Percentiles rank a stretch among this genome's conserved stretches.
Evolutionary conservation across 148 eudicot species (phyloP).

Genomic region (Arbutus unedo): DNA sequence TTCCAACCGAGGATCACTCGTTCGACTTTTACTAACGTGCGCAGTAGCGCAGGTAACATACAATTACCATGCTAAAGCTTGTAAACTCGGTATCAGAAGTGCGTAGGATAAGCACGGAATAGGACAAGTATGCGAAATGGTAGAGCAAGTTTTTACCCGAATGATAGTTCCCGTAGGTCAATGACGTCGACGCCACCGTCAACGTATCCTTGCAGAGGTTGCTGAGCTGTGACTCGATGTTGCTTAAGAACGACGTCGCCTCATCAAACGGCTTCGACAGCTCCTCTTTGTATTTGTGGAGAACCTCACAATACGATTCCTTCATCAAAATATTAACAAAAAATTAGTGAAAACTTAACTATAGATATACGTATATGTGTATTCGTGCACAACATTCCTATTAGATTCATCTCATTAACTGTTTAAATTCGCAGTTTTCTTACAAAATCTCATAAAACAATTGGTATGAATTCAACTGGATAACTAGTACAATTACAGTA

Average conservation of each 20-base stretch:
- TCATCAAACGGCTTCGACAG: conserved; percentile 26
- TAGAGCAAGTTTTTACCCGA: conserved; percentile 15
- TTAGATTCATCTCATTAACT: too few relatives aligned
- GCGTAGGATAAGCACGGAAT: conserved; percentile 2
- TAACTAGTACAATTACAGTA: too few relatives aligned
- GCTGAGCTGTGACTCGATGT: conserved; percentile 27
- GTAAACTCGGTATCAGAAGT: background rate
- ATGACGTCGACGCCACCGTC: conserved; percentile 16
- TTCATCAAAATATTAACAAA: background rate
- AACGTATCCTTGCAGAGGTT: conserved; percentile 29
- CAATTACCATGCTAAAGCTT: background rate
- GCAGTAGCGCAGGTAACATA: background rate
- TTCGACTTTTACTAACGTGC: conserved; percentile 7
- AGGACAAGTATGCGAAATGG: background rate
- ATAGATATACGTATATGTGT: too few relatives aligned
- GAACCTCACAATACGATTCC: conserved; percentile 28
- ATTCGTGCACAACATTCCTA: too few relatives aligned
- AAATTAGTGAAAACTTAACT: background rate
- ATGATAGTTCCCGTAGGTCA: conserved; percentile 18
- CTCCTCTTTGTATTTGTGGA: conserved; percentile 27
- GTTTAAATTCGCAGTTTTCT: too few relatives aligned
- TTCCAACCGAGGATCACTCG: background rate
- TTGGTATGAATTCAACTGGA: too few relatives aligned
- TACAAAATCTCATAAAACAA: too few relatives aligned
- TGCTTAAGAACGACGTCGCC: conserved; percentile 27